Evolutionary conservation across 2,329 filamentous ascomycete genomes (phyloP), one percentile per base, ranked within the genome.

Genomic region (Colletotrichum falcatum): DNA sequence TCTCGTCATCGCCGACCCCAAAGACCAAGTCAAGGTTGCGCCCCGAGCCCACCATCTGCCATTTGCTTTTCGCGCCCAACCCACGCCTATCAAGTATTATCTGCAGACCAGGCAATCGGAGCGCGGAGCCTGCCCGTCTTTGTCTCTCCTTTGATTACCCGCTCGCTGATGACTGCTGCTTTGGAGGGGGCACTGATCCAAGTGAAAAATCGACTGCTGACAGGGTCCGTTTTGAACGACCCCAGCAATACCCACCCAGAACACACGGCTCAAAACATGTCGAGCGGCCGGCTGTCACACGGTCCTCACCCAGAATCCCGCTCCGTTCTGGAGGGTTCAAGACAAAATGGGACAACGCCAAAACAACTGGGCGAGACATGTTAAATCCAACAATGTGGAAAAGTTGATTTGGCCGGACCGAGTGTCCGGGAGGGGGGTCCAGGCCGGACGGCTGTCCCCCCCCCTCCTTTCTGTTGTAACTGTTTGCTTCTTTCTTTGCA

Each of bases 401-500:
- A 59, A 65, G 42, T 42, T 58, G 54, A 60, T 65, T 59, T 58
- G 53, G 30, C 18, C 30, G 62, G 54, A 65, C 42, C 18, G 14
- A 42, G 14, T 42, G 35, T 35, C 23, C 23, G 23, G 37, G 8
- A 4, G 16, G 28, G 16, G 33, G 5, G 14, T n/a, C 51, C 14
- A 46, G 18, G 20, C 51, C 30, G 35, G 5, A 54, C 30, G 30
- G 30, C 51, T 23, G 51, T 5, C 20, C 42, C 26, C 26, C 28
- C 35, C n/a, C 14, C 37, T 14, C 14, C 35, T 65, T 42, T 68
- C 30, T 60, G 46, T 61, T 54, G 64, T 66, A 35, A 26, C 30
- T 48, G 58, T 18, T 66, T 53, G 23, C 55, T 60, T 60, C n/a
- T 33, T 69, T 35, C 54, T 65, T 26, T 44, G 54, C 54, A 60